Evolutionary conservation across 305 asterid species (phyloP), one percentile per base, ranked within the genome.

Genomic region (Andrographis paniculata): DNA sequence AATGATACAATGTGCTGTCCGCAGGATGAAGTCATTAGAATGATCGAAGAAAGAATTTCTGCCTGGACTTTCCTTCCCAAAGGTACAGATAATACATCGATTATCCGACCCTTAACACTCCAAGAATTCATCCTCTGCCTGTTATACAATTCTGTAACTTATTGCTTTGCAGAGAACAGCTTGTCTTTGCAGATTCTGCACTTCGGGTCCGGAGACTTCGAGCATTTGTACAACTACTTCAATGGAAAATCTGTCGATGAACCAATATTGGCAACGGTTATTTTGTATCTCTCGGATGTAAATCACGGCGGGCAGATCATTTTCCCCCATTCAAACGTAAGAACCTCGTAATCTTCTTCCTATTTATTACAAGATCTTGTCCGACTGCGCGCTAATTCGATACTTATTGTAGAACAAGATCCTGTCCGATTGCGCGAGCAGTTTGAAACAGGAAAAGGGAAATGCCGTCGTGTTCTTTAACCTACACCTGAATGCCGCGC

Each of bases 1-100:
- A 45, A 15, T 70, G 37, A 19, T 43, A 46, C 48, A 49, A 21
- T 52, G 51, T 42, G 39, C 67, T 61, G 64, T 53, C 31, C 58
- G 28, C 61, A 84, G 97, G 88, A 81, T 63, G 78, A 70, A 70
- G 63, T 74, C 31, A 57, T 65, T 51, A 59, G 67, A 54, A 68
- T 70, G 70, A 79, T 87, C 21, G 94, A 75, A 67, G 87, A 81
- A 63, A 75, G 75, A 67, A 73, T 87, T 64, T 87, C 79, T 63
- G 89, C 84, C 38, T 87, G 97, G 94, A 87, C 92, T 60, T 81
- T 84, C 64, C 77, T 87, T 50, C 97, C 95, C 17, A 67, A 65
- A 72, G 91, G 95, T 87, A 55, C 15, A 35, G 11, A 35, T 14
- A 35, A 5, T 35, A 1, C n/a, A n/a, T n/a, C n/a, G n/a, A n/a